Evolutionary conservation across 306 rosid species (phyloP), one percentile per base, ranked within the genome.

Genomic region (Lathyrus sativus): DNA sequence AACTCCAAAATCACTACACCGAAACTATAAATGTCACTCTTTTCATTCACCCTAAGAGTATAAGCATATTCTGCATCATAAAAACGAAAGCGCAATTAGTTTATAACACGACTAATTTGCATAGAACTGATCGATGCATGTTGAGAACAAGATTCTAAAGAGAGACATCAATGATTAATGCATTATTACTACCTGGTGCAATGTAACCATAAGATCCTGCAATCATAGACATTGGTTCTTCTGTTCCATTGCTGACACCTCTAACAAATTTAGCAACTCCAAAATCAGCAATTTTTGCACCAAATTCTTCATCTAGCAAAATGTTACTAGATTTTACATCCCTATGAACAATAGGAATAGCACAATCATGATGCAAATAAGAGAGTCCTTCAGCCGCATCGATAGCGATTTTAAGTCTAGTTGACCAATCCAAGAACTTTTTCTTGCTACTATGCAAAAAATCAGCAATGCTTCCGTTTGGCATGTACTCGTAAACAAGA

Each of bases 141-240:
- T 19, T 26, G n/a, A 44, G 37, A 49, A 12, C n/a, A 54, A 45
- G 44, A 63, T n/a, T 15, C 28, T 42, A 62, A 43, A 51, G 39
- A 56, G 4, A 24, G 2, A 46, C 17, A 55, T 46, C 7, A 54
- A 45, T 44, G 31, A 63, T 22, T 2, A 55, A 26, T 55, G 62
- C 1, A 55, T 12, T 28, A 22, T 12, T 45, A 3, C 42, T 77
- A 89, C 96, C 96, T 87, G 96, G 96, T 62, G 96, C 96, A 78
- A 89, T 83, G 80, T 89, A 89, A n/a, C 96, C 96, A 58, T 84
- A 83, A 62, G 96, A 87, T 68, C 96, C 96, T 2, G 96, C 96
- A 31, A 89, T 72, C 12, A 75, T 83, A 66, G 96, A 89, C 96
- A 89, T 89, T 11, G 89, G 70, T 59, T 82, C 86, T 53, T 82